Evolutionary conservation across 176 grass and related monocot genomes (phyloP).

Genomic region (Leersia perrieri): DNA sequence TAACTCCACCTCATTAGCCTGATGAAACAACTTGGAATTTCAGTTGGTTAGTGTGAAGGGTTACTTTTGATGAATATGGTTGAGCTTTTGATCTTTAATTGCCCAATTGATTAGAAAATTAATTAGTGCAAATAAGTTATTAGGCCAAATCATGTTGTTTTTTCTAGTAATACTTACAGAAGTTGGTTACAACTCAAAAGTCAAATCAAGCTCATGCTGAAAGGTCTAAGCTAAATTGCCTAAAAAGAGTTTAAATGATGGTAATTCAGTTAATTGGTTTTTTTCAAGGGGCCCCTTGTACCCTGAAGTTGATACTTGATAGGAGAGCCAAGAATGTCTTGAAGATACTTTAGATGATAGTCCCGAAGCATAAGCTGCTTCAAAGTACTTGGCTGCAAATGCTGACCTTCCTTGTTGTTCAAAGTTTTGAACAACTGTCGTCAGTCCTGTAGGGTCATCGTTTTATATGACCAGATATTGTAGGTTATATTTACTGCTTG

Average conservation of each 20-base stretch:
- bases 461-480: neutral
- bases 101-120: slow-evolving; percentile 17
- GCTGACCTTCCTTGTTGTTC: neutral
- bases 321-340: neutral
- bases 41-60: slow-evolving; percentile 33
- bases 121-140: slow-evolving; percentile 10
- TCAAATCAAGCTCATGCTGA: slow-evolving; percentile 17
- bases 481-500: neutral
- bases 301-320: neutral
- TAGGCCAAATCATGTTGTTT: slow-evolving; percentile 3
- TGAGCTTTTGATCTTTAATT: slow-evolving; percentile 37
- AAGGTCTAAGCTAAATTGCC: neutral
- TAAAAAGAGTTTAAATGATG: too few relatives aligned
- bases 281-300: neutral
- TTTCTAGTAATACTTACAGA: slow-evolving; percentile 1
- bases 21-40: slow-evolving; percentile 30
- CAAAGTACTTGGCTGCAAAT: slow-evolving; percentile 26
- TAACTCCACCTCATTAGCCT: slow-evolving; percentile 27
- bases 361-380: neutral
- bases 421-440: neutral
- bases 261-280: slow-evolving; percentile 7
- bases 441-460: neutral
- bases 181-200: neutral
- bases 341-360: slow-evolving; percentile 5
- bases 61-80: slow-evolving; percentile 38